These are phyloP conservation scores for Trematosphaeria pertusa DNA, from an alignment of 2,329 filamentous ascomycete genomes.

Conservation along the genomic window DNA sequence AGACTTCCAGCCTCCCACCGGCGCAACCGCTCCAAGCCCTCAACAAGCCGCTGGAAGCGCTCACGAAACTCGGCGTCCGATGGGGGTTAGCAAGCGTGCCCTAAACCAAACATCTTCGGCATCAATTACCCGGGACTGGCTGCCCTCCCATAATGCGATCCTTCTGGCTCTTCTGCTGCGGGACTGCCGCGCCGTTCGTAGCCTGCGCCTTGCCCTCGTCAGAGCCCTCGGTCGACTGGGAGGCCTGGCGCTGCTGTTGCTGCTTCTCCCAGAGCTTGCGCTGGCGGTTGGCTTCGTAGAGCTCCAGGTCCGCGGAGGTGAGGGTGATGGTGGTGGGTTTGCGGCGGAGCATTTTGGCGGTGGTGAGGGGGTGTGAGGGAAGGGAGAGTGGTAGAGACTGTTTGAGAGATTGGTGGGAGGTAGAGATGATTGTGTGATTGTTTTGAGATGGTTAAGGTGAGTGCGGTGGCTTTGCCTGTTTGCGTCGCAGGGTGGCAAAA, in stretches of 20 bases:
- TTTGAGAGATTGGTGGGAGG: neutral
- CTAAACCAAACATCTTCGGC: too few species aligned
- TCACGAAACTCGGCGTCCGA: too few species aligned
- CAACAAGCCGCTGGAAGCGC: too few species aligned
- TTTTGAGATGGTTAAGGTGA: neutral
- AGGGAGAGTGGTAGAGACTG: neutral
- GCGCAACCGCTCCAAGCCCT: too few species aligned
- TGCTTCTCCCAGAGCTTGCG: constrained; percentile 40
- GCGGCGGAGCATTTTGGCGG: constrained; percentile 66
- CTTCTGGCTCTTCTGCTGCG: constrained; percentile 32
- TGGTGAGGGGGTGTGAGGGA: constrained; percentile 3
- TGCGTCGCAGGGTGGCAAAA: too few species aligned
- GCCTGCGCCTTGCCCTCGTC: constrained; percentile 19
- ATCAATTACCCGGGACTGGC: constrained; percentile 17
- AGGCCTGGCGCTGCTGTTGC: constrained; percentile 25
- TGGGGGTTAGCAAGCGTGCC: too few species aligned
- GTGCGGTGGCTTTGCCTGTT: too few species aligned
- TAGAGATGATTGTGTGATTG: neutral
- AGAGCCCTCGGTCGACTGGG: constrained; percentile 25
- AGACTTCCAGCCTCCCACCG: too few species aligned
- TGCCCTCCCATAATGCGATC: constrained; percentile 41
- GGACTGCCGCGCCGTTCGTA: constrained; percentile 7
- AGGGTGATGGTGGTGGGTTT: constrained; percentile 72
- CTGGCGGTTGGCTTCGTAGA: constrained; percentile 69
- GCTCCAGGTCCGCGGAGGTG: constrained; percentile 73